phyloP scores from a whole-genome alignment of 331 rosid genomes.

The Acacia pycnantha region DNA sequence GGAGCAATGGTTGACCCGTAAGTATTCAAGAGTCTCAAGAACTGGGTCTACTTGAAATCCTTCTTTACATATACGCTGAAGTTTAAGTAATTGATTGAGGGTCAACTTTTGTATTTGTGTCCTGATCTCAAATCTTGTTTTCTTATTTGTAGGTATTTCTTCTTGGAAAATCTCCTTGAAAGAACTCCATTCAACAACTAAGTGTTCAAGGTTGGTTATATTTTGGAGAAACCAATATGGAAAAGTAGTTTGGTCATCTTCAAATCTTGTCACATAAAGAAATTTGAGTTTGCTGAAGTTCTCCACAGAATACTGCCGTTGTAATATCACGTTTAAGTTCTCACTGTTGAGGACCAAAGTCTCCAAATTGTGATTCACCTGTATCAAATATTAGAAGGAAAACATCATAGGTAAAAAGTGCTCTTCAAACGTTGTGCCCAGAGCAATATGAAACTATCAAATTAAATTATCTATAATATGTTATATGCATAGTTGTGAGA shows the following conservation, averaged over 20 bases:
- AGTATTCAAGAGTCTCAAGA: neutral
- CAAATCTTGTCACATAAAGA: neutral
- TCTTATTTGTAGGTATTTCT: neutral
- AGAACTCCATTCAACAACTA: neutral
- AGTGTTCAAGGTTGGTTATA: neutral
- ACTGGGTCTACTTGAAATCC: constrained; percentile 2
- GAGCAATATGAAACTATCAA: no score
- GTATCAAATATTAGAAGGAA: no score
- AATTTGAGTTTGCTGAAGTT: neutral
- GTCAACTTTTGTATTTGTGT: neutral
- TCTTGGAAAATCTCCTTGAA: neutral
- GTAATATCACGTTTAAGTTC: neutral
- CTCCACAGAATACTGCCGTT: neutral
- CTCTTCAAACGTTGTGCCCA: no score
- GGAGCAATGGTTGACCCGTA: neutral
- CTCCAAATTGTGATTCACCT: neutral
- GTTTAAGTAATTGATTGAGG: neutral
- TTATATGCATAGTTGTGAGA: no score
- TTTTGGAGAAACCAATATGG: constrained; percentile 4
- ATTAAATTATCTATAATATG: no score
- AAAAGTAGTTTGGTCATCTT: neutral
- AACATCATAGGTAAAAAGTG: neutral
- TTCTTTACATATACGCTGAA: constrained; percentile 12
- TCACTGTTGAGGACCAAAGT: rapidly evolving
- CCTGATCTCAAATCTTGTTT: neutral